A percentile compares a stretch with the other conserved stretches of the same genome.
Evolutionary conservation across 148 eudicot genomes (phyloP).

Genomic region (Mesembryanthemum crystallinum): DNA sequence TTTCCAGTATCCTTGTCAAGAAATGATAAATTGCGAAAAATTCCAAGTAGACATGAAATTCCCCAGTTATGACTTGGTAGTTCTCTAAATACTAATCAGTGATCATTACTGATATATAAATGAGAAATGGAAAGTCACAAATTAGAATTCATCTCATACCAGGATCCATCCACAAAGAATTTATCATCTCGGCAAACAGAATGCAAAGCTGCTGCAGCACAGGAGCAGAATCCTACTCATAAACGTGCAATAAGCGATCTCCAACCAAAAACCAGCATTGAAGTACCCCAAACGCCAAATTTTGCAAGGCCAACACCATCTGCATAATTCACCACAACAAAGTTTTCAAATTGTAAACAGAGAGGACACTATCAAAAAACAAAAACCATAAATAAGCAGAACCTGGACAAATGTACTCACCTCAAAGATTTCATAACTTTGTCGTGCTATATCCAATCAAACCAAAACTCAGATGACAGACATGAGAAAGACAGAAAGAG

Average conservation of each 20-base stretch:
- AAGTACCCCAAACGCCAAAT: background rate
- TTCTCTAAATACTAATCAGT: background rate
- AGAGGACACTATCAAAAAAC: background rate
- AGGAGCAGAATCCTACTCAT: background rate
- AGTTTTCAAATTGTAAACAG: background rate
- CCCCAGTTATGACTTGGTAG: background rate
- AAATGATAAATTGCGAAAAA: background rate
- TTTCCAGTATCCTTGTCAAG: background rate
- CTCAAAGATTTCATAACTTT: background rate
- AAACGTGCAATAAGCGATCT: background rate
- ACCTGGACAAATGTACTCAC: background rate
- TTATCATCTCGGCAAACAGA: too few species aligned
- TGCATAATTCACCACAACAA: slow-evolving; percentile 1
- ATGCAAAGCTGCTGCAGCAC: background rate
- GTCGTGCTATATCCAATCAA: background rate
- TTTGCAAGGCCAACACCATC: background rate
- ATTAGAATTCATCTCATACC: background rate
- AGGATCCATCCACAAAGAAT: background rate
- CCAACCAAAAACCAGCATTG: background rate
- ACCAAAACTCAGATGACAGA: background rate
- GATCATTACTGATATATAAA: background rate
- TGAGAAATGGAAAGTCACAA: too few species aligned
- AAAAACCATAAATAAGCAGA: background rate
- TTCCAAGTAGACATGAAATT: background rate
- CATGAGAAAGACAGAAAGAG: background rate